Conservation (phyloP, 257 asterid genomes). For the Galeopsis tetrahit region DNA sequence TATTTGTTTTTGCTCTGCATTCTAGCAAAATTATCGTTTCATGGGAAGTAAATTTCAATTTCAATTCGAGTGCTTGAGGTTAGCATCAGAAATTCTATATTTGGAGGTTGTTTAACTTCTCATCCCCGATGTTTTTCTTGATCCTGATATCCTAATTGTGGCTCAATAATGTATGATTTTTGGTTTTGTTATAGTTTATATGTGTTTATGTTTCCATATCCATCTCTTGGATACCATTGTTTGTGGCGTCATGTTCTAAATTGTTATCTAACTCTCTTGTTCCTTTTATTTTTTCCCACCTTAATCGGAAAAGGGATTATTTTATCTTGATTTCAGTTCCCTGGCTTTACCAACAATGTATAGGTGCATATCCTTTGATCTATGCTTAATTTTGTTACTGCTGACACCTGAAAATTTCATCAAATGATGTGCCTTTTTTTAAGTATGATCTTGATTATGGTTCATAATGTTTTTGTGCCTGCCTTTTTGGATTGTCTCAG, state of each 20-base stretch:
- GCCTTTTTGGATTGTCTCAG: slow-evolving; percentile 49
- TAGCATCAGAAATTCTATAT: slow-evolving; percentile 23
- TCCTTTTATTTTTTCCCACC: background rate
- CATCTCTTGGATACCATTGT: background rate
- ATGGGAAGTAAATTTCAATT: background rate
- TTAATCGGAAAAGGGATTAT: background rate
- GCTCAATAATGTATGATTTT: background rate
- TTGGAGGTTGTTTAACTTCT: background rate
- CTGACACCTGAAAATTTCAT: slow-evolving; percentile 12
- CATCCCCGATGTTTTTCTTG: slow-evolving; percentile 14
- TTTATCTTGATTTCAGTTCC: slow-evolving; percentile 16
- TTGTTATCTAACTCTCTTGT: background rate
- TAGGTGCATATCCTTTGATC: background rate
- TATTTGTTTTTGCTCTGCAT: background rate
- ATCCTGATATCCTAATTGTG: slow-evolving; percentile 6
- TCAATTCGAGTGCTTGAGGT: slow-evolving; percentile 3
- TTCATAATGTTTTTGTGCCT: slow-evolving; percentile 7
- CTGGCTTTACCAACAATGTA: background rate
- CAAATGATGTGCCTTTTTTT: background rate
- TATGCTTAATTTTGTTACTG: background rate
- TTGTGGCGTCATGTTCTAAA: background rate
- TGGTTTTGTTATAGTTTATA: background rate
- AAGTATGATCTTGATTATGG: slow-evolving; percentile 4
- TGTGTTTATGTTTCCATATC: slow-evolving; percentile 9
- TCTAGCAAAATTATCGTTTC: background rate